A percentile compares a stretch with the other conserved stretches of the same genome.
These are phyloP conservation scores for Neospermospora avenae DNA, from an alignment of 2,329 filamentous ascomycete species.

Conservation along the genomic window DNA sequence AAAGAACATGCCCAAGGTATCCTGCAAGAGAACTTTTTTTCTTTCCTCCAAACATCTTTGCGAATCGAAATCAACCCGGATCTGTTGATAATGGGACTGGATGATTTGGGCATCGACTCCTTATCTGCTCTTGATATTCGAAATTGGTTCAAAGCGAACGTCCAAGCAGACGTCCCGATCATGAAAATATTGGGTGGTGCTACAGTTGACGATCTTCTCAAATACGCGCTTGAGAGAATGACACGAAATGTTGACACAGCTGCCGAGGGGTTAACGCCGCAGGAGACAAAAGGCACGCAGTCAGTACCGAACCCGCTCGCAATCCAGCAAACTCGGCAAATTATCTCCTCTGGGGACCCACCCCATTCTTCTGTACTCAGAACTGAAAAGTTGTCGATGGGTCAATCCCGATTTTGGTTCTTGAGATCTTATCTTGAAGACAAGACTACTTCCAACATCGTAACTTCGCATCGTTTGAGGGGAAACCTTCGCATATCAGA, in stretches of 20 bases:
- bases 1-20: too few relatives aligned
- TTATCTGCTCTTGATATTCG: slow-evolving; percentile 28
- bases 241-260: neutral
- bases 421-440: slow-evolving; percentile 27
- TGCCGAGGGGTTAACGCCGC: too few relatives aligned
- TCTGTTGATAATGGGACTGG: too few relatives aligned
- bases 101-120: slow-evolving; percentile 37
- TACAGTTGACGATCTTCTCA: neutral
- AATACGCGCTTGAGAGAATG: neutral
- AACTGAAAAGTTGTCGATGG: slow-evolving; percentile 10
- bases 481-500: slow-evolving; percentile 22
- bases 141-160: slow-evolving; percentile 45
- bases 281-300: neutral
- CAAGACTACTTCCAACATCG: slow-evolving; percentile 28
- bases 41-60: too few relatives aligned
- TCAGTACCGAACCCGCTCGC: neutral
- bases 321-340: neutral
- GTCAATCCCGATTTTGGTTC: slow-evolving; percentile 27
- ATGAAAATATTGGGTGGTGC: slow-evolving; percentile 17
- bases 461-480: slow-evolving; percentile 14
- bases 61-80: too few relatives aligned
- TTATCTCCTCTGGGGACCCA: neutral
- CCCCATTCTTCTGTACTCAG: neutral
- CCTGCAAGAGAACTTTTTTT: too few relatives aligned
- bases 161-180: slow-evolving; percentile 34